These are phyloP conservation scores for Pholiota adiposa DNA, from an alignment of 1,284 basidiomycete species.

Conservation along the genomic window DNA sequence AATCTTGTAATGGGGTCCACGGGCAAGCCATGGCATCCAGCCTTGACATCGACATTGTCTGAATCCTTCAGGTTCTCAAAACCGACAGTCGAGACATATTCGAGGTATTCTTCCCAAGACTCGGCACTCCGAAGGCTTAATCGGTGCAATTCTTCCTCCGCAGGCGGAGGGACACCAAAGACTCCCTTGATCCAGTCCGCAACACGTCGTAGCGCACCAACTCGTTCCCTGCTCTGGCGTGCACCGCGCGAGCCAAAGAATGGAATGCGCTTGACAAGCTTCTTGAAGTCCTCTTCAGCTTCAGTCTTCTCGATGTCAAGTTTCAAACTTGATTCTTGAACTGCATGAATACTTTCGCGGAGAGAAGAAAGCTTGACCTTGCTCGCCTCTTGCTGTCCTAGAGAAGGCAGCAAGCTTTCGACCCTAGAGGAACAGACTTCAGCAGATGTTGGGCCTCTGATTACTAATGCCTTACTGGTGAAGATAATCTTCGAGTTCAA, in stretches of 20 bases:
- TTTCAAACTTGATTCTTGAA: conserved; percentile 54
- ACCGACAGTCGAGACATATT: conserved; percentile 24
- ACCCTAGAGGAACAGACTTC: conserved; percentile 42
- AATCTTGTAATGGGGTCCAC: conserved; percentile 47
- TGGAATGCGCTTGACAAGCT: conserved; percentile 41
- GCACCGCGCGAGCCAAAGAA: conserved; percentile 28
- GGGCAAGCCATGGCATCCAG: conserved; percentile 19
- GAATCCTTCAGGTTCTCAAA: background rate
- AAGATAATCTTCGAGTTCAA: conserved; percentile 66
- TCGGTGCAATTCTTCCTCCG: conserved; percentile 22
- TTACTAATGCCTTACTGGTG: conserved; percentile 44
- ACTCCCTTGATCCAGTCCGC: conserved; percentile 36
- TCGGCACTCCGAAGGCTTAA: conserved; percentile 25
- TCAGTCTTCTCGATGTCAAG: conserved; percentile 59
- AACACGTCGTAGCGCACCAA: conserved; percentile 22
- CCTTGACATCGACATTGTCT: conserved; percentile 4
- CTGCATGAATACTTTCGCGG: conserved; percentile 48
- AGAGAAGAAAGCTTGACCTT: conserved; percentile 52
- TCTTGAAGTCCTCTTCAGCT: conserved; percentile 47
- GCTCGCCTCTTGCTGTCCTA: conserved; percentile 21
- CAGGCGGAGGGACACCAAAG: conserved; percentile 35
- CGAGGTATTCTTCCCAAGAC: conserved; percentile 35
- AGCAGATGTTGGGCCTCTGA: too few species aligned
- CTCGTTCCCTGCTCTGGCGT: conserved; percentile 24
- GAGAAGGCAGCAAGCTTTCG: conserved; percentile 41